Base-by-base conservation (phyloP, 2,329 filamentous ascomycete genomes). In the Penicillium sp. region DNA sequence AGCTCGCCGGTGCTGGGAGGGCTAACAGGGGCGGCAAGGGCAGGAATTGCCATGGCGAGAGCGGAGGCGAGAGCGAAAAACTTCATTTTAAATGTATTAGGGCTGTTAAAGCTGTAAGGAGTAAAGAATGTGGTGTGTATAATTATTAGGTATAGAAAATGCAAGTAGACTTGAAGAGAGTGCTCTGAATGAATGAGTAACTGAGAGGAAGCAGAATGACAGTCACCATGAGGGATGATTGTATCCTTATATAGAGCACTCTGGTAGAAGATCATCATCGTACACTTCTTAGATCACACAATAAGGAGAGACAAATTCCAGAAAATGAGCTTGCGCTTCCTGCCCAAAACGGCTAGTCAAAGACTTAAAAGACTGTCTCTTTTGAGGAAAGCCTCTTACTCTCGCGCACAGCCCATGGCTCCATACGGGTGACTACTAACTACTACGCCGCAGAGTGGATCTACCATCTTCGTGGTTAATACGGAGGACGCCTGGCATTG, bases 1-100 rank as follows among this genome's bases (percentile, higher is more conserved):
- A 72, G 18, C 47, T 70, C 63, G 14, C 69, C 68, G 42, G 60
- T 61, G 56, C 63, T 54, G 54, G 43, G 46, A 45, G 59, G 20
- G 47, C 26, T 53, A 43, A 46, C 52, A n/a, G 46, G 62, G 45
- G 60, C 63, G 21, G 38, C 59, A 40, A 50, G 58, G 57, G 50
- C 50, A 38, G 49, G 43, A 24, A 30, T 48, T 24, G 49, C 55
- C n/a, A 57, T 38, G 49, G 49, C 46, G 50, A 52, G 50, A 38
- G 47, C 45, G 18, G 47, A 20, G 38, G 51, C 50, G 26, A 50
- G 52, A 24, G 46, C 12, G 51, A 55, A 54, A 14, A 30, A 55
- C 55, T 57, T 57, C 55, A 57, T 57, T 49, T 47, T 57, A 49
- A 43, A 11, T 46, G 11, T 33, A 38, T 38, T 11, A 11, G 12